Conservation (phyloP, 352 stramenopile species). For the Globisporangium recalcitrans region DNA sequence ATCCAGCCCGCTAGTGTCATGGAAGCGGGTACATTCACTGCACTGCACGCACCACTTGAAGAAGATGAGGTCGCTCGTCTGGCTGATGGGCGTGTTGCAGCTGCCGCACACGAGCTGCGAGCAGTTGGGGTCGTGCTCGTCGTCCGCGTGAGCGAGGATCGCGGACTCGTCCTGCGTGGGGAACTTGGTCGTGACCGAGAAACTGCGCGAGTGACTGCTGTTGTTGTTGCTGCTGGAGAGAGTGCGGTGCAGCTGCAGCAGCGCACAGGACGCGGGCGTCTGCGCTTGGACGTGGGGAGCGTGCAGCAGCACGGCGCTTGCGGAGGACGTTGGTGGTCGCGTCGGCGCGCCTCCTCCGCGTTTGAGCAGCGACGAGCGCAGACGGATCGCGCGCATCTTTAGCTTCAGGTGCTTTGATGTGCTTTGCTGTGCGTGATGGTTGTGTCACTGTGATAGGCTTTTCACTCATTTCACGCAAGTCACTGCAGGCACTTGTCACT, state of each 20-base stretch:
- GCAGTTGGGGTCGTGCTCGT: conserved; percentile 27
- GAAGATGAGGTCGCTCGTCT: conserved; percentile 66
- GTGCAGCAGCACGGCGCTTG: neutral
- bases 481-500: no score
- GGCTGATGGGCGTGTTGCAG: conserved; percentile 54
- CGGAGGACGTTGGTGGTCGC: neutral
- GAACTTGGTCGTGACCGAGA: conserved; percentile 36
- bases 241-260: neutral
- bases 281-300: neutral
- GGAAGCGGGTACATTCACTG: neutral
- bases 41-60: conserved; percentile 53
- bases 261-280: neutral
- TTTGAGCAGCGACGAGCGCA: conserved; percentile 7
- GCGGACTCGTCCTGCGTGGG: conserved; percentile 48
- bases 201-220: conserved; percentile 6
- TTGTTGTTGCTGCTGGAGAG: neutral
- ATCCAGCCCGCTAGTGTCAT: neutral
- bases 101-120: conserved; percentile 65
- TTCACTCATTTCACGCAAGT: neutral
- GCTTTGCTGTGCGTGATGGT: neutral
- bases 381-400: conserved; percentile 14
- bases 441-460: neutral
- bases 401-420: neutral
- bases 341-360: neutral
- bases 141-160: conserved; percentile 29